Conservation (phyloP, 345 rosid species). For the Brassica carinata region DNA sequence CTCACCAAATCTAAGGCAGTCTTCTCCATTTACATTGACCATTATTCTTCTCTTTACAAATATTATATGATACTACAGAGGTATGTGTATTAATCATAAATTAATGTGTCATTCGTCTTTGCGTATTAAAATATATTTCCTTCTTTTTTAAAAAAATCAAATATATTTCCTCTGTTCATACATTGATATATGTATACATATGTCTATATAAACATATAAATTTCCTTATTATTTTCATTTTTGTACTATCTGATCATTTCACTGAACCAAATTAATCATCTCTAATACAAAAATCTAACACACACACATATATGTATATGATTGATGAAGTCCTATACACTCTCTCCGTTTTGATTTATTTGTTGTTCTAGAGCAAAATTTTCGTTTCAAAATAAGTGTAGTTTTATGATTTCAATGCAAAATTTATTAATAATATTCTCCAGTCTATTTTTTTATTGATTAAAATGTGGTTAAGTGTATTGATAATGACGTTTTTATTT, state of each 20-base stretch:
- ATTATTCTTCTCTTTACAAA: constrained; percentile 12
- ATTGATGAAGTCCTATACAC: neutral
- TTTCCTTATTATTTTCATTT: neutral
- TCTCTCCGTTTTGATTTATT: too few relatives aligned
- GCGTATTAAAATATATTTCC: neutral
- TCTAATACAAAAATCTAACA: neutral
- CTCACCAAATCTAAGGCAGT: constrained; percentile 37
- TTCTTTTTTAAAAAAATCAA: neutral
- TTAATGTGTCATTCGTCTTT: neutral
- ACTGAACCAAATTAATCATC: neutral
- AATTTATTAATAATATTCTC: too few relatives aligned
- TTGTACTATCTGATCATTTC: neutral
- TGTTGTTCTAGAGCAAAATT: too few relatives aligned
- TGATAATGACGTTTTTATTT: too few relatives aligned
- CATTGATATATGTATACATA: neutral
- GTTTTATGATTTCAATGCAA: too few relatives aligned
- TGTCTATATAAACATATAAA: neutral
- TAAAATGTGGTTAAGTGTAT: too few relatives aligned
- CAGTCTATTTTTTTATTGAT: too few relatives aligned
- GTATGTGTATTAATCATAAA: too few relatives aligned
- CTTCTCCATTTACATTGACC: constrained; percentile 31
- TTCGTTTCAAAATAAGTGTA: too few relatives aligned
- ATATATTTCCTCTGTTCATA: neutral
- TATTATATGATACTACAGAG: neutral
- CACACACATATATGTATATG: neutral